Evolutionary conservation across 768 basidiomycete species (phyloP), one percentile per base, ranked within the genome.

Genomic region (Boletellus ananas): DNA sequence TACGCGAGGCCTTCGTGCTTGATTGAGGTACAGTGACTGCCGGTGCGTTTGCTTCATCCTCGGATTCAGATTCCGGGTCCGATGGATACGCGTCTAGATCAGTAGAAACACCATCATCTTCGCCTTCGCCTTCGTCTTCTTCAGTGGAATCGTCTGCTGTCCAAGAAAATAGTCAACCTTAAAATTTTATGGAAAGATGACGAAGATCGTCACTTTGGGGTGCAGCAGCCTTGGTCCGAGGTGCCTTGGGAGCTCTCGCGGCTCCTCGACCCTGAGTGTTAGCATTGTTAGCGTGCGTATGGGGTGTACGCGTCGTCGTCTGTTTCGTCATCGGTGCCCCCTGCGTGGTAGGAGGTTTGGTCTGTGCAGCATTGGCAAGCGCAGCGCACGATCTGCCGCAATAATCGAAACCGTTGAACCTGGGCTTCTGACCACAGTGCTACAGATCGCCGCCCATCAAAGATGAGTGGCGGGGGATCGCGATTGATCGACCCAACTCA

Each of bases 371-470:
- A 27, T 65, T 67, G 5, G 80, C 81, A n/a, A 70, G 57, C 1
- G 75, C 68, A 10, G 81, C 83, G 60, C 84, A 85, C 35, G 75
- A 78, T 74, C 81, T 84, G 39, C 82, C 78, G 51, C 84, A 85
- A 62, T 74, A 85, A 46, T 83, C 77, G 58, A 79, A 80, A 56
- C 72, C 72, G 49, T 71, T 76, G 68, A 75, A 80, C 65, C 81
- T 85, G 11, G 81, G 79, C 55, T 79, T 83, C 67, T 78, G 77
- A 55, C 80, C 76, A 62, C 84, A 85, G 33, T 66, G 33, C 67
- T 68, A 40, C 21, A 54, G 58, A 62, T 64, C 61, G 62, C 46
- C 59, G 42, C 17, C 46, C 62, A 56, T 62, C 53, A 43, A 51
- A 50, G 46, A 55, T 64, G 49, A 57, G 47, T 41, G 46, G 23